Base-by-base conservation (phyloP, 148 eudicot genomes). In the Amaranthus hypochondriacus region DNA sequence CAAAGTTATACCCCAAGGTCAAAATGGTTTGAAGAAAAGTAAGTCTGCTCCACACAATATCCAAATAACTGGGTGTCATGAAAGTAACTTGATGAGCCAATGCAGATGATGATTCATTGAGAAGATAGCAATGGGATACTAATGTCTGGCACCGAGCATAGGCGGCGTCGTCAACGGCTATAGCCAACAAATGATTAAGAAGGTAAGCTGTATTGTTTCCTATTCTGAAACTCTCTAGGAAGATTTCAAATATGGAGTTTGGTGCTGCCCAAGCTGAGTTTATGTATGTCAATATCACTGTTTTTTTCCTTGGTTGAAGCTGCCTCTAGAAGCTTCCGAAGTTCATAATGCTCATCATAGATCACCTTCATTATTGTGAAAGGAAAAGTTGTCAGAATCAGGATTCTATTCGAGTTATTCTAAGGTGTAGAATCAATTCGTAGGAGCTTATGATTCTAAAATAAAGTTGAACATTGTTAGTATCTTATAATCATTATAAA, bases 1-100 rank as follows among this genome's bases (percentile, higher is more conserved):
- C 62, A 73, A 84, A 87, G 71, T 86, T 80, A 73, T 83, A 87
- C 2, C 95, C 91, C 60, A 81, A 52, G 70, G 78, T 59, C 49
- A 90, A 77, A 76, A 86, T 81, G 8, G 75, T 75, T 1, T 66
- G 81, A 63, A 88, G 81, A 21, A 87, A 75, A 4, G 74, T 82
- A 15, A 76, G 85, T 71, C 86, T 78, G 61, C 75, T 71, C 89
- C 91, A 89, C 84, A 84, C 76, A 78, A 89, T 81, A 13, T 83
- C 83, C 77, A 89, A 42, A 66, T 86, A 89, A 14, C 59, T 81
- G 2, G 74, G 52, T n/a, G 47, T 76, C 94, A 87, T 83, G 62
- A 76, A 89, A 9, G 48, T 49, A 4, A 82, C 87, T 46, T 76
- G 81, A 75, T 48, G 50, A 59, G 76, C 73, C 55, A 72, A 51